These are phyloP conservation scores for Boletus huronensis DNA, from an alignment of 768 basidiomycete genomes.

Conservation along the genomic window DNA sequence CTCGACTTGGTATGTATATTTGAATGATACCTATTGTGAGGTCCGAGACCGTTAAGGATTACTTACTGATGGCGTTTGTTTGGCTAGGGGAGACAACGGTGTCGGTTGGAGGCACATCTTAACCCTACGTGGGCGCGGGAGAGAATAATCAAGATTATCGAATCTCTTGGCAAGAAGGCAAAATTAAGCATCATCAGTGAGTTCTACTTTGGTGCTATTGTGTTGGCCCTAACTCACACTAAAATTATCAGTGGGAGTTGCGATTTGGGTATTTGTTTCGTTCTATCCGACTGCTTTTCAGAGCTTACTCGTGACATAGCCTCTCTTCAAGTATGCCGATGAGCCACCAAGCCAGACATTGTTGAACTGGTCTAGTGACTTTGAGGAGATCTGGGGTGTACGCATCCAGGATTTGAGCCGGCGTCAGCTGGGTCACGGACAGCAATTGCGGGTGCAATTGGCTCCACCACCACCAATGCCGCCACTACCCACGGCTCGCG, in stretches of 20 bases:
- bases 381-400: constrained; percentile 66
- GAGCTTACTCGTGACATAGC: constrained; percentile 37
- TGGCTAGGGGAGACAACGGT: constrained; percentile 32
- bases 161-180: constrained; percentile 38
- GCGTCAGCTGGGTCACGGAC: constrained; percentile 14
- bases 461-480: constrained; percentile 26
- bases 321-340: constrained; percentile 62
- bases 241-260: constrained; percentile 49
- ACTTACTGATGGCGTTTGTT: background rate
- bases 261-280: constrained; percentile 53
- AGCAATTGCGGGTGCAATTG: constrained; percentile 17
- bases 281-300: constrained; percentile 24
- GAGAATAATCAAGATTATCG: constrained; percentile 39
- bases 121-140: constrained; percentile 35
- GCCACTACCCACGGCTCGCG: constrained; percentile 30
- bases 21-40: background rate
- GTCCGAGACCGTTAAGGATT: background rate
- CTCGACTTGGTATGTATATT: constrained; percentile 54
- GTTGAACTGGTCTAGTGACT: constrained; percentile 57
- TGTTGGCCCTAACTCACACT: constrained; percentile 8
- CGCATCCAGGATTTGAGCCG: constrained; percentile 47
- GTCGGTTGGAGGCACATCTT: constrained; percentile 24
- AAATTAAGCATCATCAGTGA: constrained; percentile 45
- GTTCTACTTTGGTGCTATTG: constrained; percentile 36
- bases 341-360: constrained; percentile 50